Evolutionary conservation across 192 early-diverging fungal species (phyloP).

Genomic region (Coemansia sp.): DNA sequence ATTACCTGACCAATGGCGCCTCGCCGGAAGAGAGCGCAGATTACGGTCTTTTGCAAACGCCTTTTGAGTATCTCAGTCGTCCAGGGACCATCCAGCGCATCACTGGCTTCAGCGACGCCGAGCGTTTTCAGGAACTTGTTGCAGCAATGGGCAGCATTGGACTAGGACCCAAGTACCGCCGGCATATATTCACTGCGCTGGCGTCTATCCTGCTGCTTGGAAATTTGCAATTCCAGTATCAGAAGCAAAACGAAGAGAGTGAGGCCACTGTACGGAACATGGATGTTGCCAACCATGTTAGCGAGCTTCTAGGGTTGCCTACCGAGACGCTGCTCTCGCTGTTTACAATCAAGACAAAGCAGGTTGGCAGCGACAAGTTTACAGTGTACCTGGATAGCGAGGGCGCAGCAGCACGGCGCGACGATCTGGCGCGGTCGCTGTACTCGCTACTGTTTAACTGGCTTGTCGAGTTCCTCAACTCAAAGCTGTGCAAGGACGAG

Average conservation of each 20-base stretch:
- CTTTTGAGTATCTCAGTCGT: slow-evolving; percentile 59
- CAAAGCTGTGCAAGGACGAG: slow-evolving; percentile 71
- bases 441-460: slow-evolving; percentile 85
- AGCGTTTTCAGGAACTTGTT: slow-evolving; percentile 69
- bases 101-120: slow-evolving; percentile 60
- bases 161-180: slow-evolving; percentile 75
- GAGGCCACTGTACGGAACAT: slow-evolving; percentile 75
- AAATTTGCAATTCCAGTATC: slow-evolving; percentile 80
- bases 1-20: slow-evolving; percentile 83
- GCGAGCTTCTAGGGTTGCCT: slow-evolving; percentile 79
- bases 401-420: slow-evolving; percentile 68
- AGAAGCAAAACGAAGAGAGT: slow-evolving; percentile 70
- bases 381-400: slow-evolving; percentile 77
- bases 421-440: slow-evolving; percentile 70
- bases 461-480: slow-evolving; percentile 82
- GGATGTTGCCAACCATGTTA: slow-evolving; percentile 73
- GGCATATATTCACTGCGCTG: slow-evolving; percentile 81
- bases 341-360: slow-evolving; percentile 78
- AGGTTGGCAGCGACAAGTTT: slow-evolving; percentile 79
- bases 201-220: slow-evolving; percentile 85
- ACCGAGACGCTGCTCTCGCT: slow-evolving; percentile 68
- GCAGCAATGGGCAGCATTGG: slow-evolving; percentile 83
- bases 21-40: slow-evolving; percentile 68
- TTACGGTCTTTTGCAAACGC: slow-evolving; percentile 52
- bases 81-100: slow-evolving; percentile 58